A percentile compares a stretch with the other conserved stretches of the same genome.
phyloP scores from a whole-genome alignment of 495 filamentous ascomycete species.

The Lophiostoma macrostomum region DNA sequence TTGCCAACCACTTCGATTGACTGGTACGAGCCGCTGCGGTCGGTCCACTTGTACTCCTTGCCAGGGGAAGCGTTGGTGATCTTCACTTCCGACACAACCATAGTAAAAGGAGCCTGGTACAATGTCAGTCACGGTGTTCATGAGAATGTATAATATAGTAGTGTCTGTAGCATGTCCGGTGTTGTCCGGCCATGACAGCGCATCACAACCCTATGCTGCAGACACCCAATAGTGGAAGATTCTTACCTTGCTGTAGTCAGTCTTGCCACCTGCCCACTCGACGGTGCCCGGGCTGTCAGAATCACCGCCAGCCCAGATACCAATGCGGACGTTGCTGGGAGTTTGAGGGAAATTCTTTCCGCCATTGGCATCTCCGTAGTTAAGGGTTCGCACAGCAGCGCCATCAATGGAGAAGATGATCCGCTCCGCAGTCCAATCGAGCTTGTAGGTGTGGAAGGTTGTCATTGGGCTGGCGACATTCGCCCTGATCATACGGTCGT shows the following conservation, averaged over 20 bases:
- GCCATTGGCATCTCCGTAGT: slow-evolving; percentile 54
- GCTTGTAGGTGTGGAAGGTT: slow-evolving; percentile 77
- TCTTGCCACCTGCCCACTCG: slow-evolving; percentile 77
- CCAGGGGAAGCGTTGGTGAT: slow-evolving; percentile 68
- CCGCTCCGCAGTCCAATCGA: slow-evolving; percentile 70
- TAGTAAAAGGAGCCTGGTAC: slow-evolving; percentile 73
- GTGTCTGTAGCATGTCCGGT: too few species aligned
- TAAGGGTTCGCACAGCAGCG: slow-evolving; percentile 62
- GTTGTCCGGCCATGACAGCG: too few species aligned
- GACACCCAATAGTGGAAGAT: too few species aligned
- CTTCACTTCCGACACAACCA: slow-evolving; percentile 66
- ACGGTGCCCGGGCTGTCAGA: slow-evolving; percentile 48
- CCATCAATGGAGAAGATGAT: slow-evolving; percentile 75
- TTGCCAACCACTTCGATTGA: slow-evolving; percentile 37
- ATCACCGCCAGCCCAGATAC: slow-evolving; percentile 86
- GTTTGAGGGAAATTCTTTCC: slow-evolving; percentile 75
- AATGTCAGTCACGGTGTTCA: too few species aligned
- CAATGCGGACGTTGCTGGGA: slow-evolving; percentile 78
- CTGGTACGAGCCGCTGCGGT: slow-evolving; percentile 53
- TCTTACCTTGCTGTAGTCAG: slow-evolving; percentile 65
- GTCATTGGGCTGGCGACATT: slow-evolving; percentile 51
- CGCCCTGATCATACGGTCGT: slow-evolving; percentile 61
- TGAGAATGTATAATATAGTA: too few species aligned
- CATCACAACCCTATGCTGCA: too few species aligned
- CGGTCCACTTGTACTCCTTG: slow-evolving; percentile 65